Evolutionary conservation across 2,329 filamentous ascomycete species (phyloP), one percentile per base, ranked within the genome.

Genomic region (Penicillium sp.): DNA sequence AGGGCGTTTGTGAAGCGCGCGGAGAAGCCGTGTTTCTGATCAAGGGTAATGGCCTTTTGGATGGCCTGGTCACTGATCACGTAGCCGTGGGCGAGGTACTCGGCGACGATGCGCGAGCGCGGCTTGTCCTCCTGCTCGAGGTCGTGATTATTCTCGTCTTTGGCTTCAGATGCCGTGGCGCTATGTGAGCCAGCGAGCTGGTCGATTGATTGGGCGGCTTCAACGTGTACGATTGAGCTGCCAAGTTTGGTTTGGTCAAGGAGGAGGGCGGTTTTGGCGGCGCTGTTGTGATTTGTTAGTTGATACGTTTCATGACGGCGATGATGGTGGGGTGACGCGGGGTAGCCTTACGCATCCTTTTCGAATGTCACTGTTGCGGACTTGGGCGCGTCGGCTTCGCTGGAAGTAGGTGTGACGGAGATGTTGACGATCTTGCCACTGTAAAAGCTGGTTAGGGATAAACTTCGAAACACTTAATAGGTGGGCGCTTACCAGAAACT

Each of bases 41-140:
- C 95, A 56, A 98, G 88, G 31, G 91, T 87, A 72, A 99, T 91
- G 66, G 92, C 94, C 66, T 86, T 86, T 81, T 95, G 86, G 70
- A 97, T 89, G 55, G 91, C 91, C 60, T 85, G 82, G 74, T 91
- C 89, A 64, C 86, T 93, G 67, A 98, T 84, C 45, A 89, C 86
- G 81, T 99, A 99, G 70, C 95, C 95, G 72, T 97, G 92, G 11
- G 95, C 93, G 38, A 99, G 90, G 79, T 98, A 97, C 82, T 99
- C 95, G 67, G 95, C 95, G 55, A 97, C 80, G 77, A 99, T 97
- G 71, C 95, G 92, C 46, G 91, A 88, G 72, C 93, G 91, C 17
- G 95, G 95, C 86, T 99, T 99, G 84, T 98, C 93, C 80, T 99
- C 95, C 76, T 99, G 95, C 15, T 90, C 88, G 71, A 98, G 89